phyloP scores from a whole-genome alignment of 495 filamentous ascomycete genomes.

The Pseudoneurospora amorphoporcata region DNA sequence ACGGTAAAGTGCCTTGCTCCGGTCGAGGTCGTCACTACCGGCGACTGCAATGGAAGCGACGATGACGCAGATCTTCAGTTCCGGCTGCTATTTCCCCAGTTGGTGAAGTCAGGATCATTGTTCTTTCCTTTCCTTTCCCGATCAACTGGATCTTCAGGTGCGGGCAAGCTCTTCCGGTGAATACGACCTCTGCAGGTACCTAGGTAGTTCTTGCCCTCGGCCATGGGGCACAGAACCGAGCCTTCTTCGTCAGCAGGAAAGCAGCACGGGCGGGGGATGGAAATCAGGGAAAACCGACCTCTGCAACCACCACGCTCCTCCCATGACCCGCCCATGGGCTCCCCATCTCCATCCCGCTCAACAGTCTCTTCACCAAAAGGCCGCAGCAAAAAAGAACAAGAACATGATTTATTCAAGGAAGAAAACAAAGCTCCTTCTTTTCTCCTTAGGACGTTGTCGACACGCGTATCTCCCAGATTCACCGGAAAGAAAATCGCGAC shows the following conservation, averaged over 20 bases:
- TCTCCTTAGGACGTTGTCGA: background rate
- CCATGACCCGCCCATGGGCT: conserved; percentile 85
- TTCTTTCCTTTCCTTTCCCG: background rate
- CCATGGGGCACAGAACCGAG: background rate
- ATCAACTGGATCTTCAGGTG: background rate
- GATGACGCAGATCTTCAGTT: background rate
- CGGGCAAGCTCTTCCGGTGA: background rate
- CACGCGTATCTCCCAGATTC: background rate
- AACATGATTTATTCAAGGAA: background rate
- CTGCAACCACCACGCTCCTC: conserved; percentile 70
- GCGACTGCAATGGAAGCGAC: background rate
- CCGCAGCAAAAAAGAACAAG: background rate
- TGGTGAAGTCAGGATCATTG: background rate
- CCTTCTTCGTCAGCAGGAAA: background rate
- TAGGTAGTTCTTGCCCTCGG: background rate
- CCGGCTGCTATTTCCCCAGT: background rate
- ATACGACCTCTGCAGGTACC: background rate
- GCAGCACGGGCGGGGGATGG: background rate
- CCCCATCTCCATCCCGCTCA: conserved; percentile 67
- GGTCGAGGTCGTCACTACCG: background rate
- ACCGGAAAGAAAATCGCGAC: background rate
- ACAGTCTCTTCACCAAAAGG: conserved; percentile 62
- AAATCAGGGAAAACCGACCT: conserved; percentile 22
- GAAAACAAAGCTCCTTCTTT: background rate
- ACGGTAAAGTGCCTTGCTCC: background rate